Base-by-base conservation (phyloP, 331 rosid species). In the Cydonia oblonga region DNA sequence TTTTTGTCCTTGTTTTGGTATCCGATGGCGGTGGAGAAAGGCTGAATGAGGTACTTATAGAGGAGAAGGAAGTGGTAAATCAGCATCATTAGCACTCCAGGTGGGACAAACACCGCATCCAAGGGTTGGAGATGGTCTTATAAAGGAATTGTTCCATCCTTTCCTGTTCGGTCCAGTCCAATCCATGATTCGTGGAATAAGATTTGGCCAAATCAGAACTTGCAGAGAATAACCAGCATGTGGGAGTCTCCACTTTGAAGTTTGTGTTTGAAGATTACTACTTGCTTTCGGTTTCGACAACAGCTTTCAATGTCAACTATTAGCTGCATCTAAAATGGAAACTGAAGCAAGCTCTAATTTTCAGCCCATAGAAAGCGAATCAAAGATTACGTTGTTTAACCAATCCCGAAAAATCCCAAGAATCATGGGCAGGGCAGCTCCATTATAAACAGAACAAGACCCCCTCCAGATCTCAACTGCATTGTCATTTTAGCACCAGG, bases 11-110 rank as follows among this genome's bases (percentile, higher is more conserved):
- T 72, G 84, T 89, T 89, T 83, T 87, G 90, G 75, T 77, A 82
- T 30, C 92, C 93, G 80, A 86, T 79, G 81, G 64, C 80, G 13
- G 97, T 92, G 16, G 79, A 80, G 81, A 86, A 90, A 79, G 96
- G 89, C 9, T 12, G 23, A 44, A 79, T 72, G 61, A 86, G 69
- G 60, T 87, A 87, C 71, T 83, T 90, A 76, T 62, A 26, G 28
- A 5, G 52, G 8, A 35, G 42, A 35, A 71, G 60, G 76, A 87
- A 86, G 69, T 92, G 96, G 79, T 89, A 89, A 51, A 40, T 19
- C 58, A 87, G 78, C 88, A 92, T 77, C 74, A 85, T 59, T 1
- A 87, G 42, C 19, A 62, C 76, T 15, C 42, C 42, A 33, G 11
- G 11, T 8, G 40, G 40, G 12, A 35, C 42, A 9, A 35, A 35